Base-by-base conservation (phyloP, 202 grass and related monocot genomes). In the Panicum virgatum region DNA sequence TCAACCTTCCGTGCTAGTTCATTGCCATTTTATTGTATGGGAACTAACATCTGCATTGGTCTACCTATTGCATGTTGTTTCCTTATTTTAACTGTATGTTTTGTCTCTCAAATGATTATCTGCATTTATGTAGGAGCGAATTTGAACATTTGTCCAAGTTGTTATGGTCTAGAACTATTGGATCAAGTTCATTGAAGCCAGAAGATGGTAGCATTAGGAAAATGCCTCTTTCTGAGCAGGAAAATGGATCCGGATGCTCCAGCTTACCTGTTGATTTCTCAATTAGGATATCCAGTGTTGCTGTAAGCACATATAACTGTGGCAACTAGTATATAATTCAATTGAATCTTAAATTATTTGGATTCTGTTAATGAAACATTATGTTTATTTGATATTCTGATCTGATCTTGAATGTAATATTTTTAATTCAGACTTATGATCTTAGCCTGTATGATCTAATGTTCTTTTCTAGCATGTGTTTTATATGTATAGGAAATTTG, bases 141-240 rank as follows among this genome's bases (percentile, higher is more conserved):
- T 89, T 85, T 83, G 89, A 89, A 84, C 86, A 84, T 84, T 73
- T 94, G 73, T 19, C 77, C 29, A 30, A 85, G 64, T 73, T 91
- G 54, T 76, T 94, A 75, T 75, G 22, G 73, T 91, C 89, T 69
- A 89, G 84, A 89, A 87, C 84, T 59, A 42, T 82, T 80, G 92
- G 80, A 72, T 77, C 74, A 81, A 80, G 69, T 72, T 52, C 37
- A 62, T 66, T 63, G 39, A 81, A 79, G 57, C 61, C 30, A 78
- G 46, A 64, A 32, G 48, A 67, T 62, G 53, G 66, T 84, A 64
- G 64, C 63, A 37, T 62, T 15, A 78, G 76, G 11, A 71, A 91
- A 72, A 63, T 15, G 19, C 6, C 45, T 72, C 37, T 67, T 68
- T 26, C 18, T 12, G 50, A 74, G 46, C 72, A 82, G 65, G 84